Conservation (phyloP, 352 stramenopile species). For the Phytophthora quininea region DNA sequence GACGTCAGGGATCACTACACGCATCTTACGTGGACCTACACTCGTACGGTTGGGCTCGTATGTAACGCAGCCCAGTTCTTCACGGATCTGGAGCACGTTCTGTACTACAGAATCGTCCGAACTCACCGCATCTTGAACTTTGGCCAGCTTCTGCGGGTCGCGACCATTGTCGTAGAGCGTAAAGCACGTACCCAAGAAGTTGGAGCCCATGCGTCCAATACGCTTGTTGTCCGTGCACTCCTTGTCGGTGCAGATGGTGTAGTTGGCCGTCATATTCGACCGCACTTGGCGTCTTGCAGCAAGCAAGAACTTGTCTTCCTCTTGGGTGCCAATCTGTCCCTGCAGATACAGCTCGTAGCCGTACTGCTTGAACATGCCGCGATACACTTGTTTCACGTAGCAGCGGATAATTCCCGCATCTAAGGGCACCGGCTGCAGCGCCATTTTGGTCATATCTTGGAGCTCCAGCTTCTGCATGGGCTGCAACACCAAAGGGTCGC, state of each 20-base stretch:
- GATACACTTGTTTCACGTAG: conserved; percentile 89
- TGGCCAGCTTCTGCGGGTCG: conserved; percentile 87
- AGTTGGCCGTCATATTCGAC: conserved; percentile 91
- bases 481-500: conserved; percentile 82
- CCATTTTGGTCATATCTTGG: conserved; percentile 77
- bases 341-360: conserved; percentile 86
- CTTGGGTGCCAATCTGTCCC: conserved; percentile 82
- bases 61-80: conserved; percentile 85
- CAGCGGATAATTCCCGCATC: conserved; percentile 88
- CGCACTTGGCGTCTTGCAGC: conserved; percentile 80
- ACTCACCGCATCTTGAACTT: conserved; percentile 85
- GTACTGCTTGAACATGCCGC: conserved; percentile 89
- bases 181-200: conserved; percentile 88
- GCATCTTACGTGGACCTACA: conserved; percentile 87
- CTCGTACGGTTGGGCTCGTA: conserved; percentile 90
- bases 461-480: conserved; percentile 86
- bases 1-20: conserved; percentile 80
- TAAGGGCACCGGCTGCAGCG: conserved; percentile 78
- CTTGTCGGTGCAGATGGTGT: conserved; percentile 86
- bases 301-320: conserved; percentile 83
- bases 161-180: conserved; percentile 90
- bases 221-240: conserved; percentile 72
- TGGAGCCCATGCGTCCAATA: conserved; percentile 89
- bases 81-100: conserved; percentile 88
- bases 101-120: conserved; percentile 67